Base-by-base conservation (phyloP, 2,329 filamentous ascomycete species). In the Verticillium dahliae region DNA sequence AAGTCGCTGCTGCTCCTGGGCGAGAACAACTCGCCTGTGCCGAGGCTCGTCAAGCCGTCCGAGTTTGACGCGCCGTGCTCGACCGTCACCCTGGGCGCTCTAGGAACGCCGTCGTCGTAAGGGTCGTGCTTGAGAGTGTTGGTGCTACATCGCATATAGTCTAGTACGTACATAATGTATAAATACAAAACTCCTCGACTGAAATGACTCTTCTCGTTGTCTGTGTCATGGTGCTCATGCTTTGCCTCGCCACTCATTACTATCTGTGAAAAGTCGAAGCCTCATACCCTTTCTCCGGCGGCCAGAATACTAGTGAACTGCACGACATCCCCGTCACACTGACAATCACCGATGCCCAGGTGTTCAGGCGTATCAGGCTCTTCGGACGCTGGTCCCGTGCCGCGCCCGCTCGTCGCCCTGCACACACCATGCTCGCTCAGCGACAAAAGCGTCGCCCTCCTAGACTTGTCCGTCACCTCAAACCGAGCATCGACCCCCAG, bases 301-400 rank as follows among this genome's bases (percentile, higher is more conserved):
- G 5, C 27, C 27, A 31, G 27, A 31, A 31, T 4, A 31, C 27
- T 4, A 31, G 3, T 4, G 27, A 5, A 31, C 27, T 31, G 1
- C 5, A 31, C 27, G 5, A 31, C 4, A 31, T 31, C 2, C 5
- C 27, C 27, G 27, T 31, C 3, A 31, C 4, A 5, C 27, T 0
- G 15, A 90, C 78, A 77, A 89, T 86, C 67, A 89, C 80, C 15
- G 10, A 52, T 52, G 7, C 45, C 45, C 45, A 88, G 64, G 84
- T 83, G 72, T 90, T 88, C 79, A 89, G 83, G 69, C 85, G 80
- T 77, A 89, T 84, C 65, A 87, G 79, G 55, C 84, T 80, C 63
- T 86, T 83, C 2, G 78, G 78, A 63, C 76, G 27, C 27, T 31
- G 18, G 18, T 22, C 18, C 18, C 18, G 18, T 22, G 18, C 80